Evolutionary conservation across 176 grass and related monocot genomes (phyloP).

Genomic region (Lolium multiflorum): DNA sequence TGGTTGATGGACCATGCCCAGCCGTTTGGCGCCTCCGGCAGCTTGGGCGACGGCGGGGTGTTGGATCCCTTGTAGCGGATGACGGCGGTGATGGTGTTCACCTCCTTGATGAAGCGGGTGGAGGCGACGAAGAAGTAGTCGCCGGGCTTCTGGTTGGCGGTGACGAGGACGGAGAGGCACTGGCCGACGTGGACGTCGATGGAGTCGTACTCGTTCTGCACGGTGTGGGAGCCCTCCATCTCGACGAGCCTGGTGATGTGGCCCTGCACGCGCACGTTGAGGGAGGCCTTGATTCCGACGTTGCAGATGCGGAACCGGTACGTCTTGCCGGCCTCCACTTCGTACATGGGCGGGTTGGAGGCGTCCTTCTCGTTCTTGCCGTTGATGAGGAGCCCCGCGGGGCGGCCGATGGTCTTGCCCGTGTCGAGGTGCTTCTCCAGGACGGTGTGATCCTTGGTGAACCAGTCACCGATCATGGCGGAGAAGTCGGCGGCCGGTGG

Average conservation of each 20-base stretch:
- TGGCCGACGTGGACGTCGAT: slow-evolving; percentile 82
- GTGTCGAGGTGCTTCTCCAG: slow-evolving; percentile 66
- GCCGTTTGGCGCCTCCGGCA: slow-evolving; percentile 63
- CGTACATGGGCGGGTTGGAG: slow-evolving; percentile 63
- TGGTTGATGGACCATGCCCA: slow-evolving; percentile 98
- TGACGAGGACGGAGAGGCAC: slow-evolving; percentile 83
- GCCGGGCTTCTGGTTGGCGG: slow-evolving; percentile 68
- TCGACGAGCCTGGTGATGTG: slow-evolving; percentile 74
- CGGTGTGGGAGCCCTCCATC: slow-evolving; percentile 95
- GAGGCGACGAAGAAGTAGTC: slow-evolving; percentile 80
- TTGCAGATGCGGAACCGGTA: slow-evolving; percentile 95
- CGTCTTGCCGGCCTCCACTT: slow-evolving; percentile 67
- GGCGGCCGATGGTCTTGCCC: slow-evolving; percentile 70
- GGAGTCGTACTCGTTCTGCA: slow-evolving; percentile 82
- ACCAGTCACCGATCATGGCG: slow-evolving; percentile 78
- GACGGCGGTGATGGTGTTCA: slow-evolving; percentile 43
- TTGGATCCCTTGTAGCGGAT: slow-evolving; percentile 74
- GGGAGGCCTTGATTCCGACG: slow-evolving; percentile 71
- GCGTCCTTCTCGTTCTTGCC: slow-evolving; percentile 76
- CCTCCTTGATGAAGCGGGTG: slow-evolving; percentile 80
- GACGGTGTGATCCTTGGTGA: slow-evolving; percentile 71
- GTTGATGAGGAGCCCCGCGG: slow-evolving; percentile 79
- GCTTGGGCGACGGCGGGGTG: slow-evolving; percentile 52
- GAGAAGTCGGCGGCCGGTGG: slow-evolving; percentile 69
- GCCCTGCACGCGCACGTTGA: slow-evolving; percentile 84